phyloP scores from a whole-genome alignment of 768 basidiomycete species.

The Russula griseocarnosa region DNA sequence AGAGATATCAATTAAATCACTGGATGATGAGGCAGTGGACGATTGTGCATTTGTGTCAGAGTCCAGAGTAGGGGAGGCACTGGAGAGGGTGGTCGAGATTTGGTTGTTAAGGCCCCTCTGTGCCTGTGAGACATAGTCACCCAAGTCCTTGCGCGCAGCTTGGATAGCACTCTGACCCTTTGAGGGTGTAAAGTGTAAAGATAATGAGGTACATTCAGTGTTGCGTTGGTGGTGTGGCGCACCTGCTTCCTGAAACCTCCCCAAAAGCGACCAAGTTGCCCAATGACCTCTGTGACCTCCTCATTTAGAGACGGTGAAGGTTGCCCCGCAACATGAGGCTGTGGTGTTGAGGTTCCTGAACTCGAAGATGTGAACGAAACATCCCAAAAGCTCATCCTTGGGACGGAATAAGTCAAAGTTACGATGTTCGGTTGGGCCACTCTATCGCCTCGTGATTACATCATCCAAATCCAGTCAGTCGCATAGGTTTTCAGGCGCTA shows the following conservation, averaged over 20 bases:
- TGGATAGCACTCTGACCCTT: constrained; percentile 70
- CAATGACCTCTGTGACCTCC: constrained; percentile 84
- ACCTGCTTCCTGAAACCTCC: constrained; percentile 89
- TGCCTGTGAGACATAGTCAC: constrained; percentile 70
- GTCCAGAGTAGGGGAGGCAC: neutral
- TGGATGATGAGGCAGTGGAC: constrained; percentile 31
- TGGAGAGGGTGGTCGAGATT: constrained; percentile 38
- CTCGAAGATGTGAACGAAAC: constrained; percentile 3
- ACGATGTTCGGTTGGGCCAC: no score
- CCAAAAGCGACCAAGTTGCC: constrained; percentile 85
- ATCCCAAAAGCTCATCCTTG: constrained; percentile 30
- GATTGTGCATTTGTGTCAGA: constrained; percentile 22
- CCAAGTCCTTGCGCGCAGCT: constrained; percentile 67
- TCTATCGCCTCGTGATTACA: no score
- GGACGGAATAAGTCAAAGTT: neutral
- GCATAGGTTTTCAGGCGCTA: no score
- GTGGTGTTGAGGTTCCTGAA: constrained; percentile 23
- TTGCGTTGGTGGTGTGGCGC: constrained; percentile 28
- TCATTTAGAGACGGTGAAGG: constrained; percentile 67
- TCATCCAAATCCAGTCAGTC: neutral
- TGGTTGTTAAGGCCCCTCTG: constrained; percentile 71
- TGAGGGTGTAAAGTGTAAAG: neutral
- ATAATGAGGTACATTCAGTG: neutral
- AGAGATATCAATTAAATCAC: constrained; percentile 22
- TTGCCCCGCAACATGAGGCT: constrained; percentile 33